Conservation (phyloP, 768 basidiomycete species). For the Tulasnella sp. region DNA sequence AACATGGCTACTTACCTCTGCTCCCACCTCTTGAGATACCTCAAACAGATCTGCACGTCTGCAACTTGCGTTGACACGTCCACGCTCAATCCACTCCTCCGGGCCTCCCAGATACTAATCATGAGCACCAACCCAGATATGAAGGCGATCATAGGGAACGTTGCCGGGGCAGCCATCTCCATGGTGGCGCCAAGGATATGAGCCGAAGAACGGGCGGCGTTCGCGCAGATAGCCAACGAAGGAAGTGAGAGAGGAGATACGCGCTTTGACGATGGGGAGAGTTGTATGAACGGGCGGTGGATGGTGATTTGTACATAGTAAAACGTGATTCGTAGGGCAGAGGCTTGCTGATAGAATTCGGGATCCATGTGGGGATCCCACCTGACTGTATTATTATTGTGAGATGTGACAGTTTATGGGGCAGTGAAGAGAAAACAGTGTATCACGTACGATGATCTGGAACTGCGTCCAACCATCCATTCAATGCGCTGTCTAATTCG, state of each 20-base stretch:
- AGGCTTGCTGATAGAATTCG: conserved; percentile 45
- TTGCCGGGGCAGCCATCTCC: conserved; percentile 27
- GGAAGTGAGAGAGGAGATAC: conserved; percentile 44
- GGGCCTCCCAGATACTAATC: conserved; percentile 55
- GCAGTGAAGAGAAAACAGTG: neutral
- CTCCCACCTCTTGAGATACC: conserved; percentile 37
- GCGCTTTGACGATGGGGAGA: conserved; percentile 37
- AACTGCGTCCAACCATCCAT: conserved; percentile 61
- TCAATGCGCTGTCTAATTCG: conserved; percentile 46
- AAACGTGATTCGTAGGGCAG: conserved; percentile 45
- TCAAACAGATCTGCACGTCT: conserved; percentile 51
- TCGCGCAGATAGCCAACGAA: conserved; percentile 65
- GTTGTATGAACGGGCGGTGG: conserved; percentile 63
- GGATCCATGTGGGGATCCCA: conserved; percentile 46
- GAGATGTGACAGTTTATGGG: neutral
- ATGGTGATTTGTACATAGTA: conserved; percentile 61
- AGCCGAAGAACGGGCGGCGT: conserved; percentile 63
- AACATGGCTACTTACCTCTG: conserved; percentile 15
- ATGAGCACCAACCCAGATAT: conserved; percentile 47
- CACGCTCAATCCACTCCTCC: conserved; percentile 34
- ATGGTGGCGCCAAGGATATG: conserved; percentile 56
- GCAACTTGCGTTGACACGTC: conserved; percentile 44
- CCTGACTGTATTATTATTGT: conserved; percentile 34
- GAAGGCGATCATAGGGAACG: conserved; percentile 34
- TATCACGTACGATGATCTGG: conserved; percentile 48